Base-by-base conservation (phyloP, 2,329 filamentous ascomycete species). In the Colletotrichum cereale region DNA sequence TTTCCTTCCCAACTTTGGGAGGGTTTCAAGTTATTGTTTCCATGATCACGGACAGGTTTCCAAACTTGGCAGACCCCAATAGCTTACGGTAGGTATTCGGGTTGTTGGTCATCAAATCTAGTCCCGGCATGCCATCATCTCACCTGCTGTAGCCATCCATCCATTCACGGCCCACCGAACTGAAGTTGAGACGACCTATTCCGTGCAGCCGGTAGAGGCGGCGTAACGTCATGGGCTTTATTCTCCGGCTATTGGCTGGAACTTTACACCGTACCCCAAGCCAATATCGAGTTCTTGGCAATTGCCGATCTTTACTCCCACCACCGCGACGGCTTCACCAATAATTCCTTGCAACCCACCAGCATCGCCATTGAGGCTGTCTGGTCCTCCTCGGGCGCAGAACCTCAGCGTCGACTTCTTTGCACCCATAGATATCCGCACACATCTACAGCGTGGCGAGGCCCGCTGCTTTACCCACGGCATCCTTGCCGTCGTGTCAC, bases 261-360 rank as follows among this genome's bases (percentile, higher is more conserved):
- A 57, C 56, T 58, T 56, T n/a, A n/a, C n/a, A n/a, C n/a, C n/a
- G n/a, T 52, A n/a, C 21, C 42, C 5, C 4, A 21, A 16, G 29
- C 65, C 34, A 26, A 58, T 36, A 50, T 29, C 50, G 42, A 48
- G 53, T 14, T 14, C 26, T 16, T 24, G 68, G 29, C 21, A 12
- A 47, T 26, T 21, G 64, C 58, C 52, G 65, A 71, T 71, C 58
- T 55, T 61, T 11, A 58, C 5, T 63, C 38, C 56, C 34, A 26
- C 26, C 38, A 38, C 18, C n/a, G 21, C 6, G 26, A 50, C 31
- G 29, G 52, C 26, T 52, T 12, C 42, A 16, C 24, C 40, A 24
- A 62, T 50, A 26, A 53, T 29, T 29, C 24, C 18, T 11, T 12
- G 55, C 24, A 38, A 38, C 16, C 44, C 14, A 18, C 29, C 48